A percentile compares a stretch with the other conserved stretches of the same genome.
These are phyloP conservation scores for Nigrospora sphaerica DNA, from an alignment of 2,329 filamentous ascomycete species.

Conservation along the genomic window DNA sequence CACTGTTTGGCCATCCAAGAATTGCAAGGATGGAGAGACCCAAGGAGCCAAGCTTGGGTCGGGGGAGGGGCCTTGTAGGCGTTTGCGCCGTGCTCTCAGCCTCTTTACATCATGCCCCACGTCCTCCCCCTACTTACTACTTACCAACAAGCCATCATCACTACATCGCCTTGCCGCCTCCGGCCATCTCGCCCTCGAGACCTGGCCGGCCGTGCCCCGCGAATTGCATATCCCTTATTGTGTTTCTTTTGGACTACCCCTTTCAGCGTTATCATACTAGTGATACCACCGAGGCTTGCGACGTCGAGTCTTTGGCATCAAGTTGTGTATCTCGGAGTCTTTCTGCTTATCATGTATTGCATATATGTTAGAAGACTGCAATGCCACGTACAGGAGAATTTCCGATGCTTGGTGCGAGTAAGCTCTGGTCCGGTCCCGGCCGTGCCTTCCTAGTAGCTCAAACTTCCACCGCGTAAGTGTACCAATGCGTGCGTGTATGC, in stretches of 20 bases:
- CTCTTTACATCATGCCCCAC: neutral
- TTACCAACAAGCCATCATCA: neutral
- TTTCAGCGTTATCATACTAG: conserved; percentile 7
- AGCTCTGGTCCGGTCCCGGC: too few relatives aligned
- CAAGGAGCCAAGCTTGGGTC: too few relatives aligned
- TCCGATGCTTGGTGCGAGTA: too few relatives aligned
- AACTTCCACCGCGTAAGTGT: too few relatives aligned
- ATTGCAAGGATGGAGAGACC: too few relatives aligned
- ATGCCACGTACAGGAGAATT: too few relatives aligned
- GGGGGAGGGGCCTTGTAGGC: too few relatives aligned
- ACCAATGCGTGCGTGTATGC: too few relatives aligned
- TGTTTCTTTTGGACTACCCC: conserved; percentile 1
- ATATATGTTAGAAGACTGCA: too few relatives aligned
- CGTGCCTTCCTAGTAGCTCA: too few relatives aligned
- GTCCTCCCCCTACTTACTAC: neutral
- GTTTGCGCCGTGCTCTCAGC: neutral
- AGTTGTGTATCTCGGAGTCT: neutral
- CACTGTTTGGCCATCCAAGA: too few relatives aligned
- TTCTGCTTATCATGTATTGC: too few relatives aligned
- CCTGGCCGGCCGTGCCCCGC: neutral
- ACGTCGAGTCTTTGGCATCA: neutral
- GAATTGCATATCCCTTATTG: neutral
- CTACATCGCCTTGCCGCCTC: neutral
- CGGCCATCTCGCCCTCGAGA: neutral
- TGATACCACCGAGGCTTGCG: conserved; percentile 4